Evolutionary conservation across 2,329 filamentous ascomycete species (phyloP).

Genomic region (Aureobasidium sp.): DNA sequence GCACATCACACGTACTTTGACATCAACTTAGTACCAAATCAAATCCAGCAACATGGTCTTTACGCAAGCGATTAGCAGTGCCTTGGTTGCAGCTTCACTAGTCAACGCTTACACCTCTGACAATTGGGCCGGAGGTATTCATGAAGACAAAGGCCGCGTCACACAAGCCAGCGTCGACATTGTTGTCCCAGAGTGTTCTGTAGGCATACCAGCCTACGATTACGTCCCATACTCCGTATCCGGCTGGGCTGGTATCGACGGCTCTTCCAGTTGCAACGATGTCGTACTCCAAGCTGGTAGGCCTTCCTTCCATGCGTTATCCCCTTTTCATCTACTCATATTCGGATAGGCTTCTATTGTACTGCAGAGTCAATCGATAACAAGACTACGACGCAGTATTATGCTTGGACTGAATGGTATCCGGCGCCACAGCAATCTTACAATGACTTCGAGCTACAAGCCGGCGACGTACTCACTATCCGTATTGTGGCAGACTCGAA

Average conservation of each 20-base stretch:
- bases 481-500: background rate
- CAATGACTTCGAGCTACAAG: background rate
- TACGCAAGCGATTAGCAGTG: background rate
- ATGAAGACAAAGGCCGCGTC: background rate
- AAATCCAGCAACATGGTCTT: background rate
- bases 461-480: background rate
- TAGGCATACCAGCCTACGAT: background rate
- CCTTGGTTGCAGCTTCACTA: background rate
- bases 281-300: conserved; percentile 1
- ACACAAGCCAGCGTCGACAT: background rate
- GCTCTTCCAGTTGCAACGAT: background rate
- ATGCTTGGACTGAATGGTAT: background rate
- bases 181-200: background rate
- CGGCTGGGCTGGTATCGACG: background rate
- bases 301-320: background rate
- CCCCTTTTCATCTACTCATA: background rate
- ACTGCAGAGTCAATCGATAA: background rate
- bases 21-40: too few relatives aligned
- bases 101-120: background rate
- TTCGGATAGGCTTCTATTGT: background rate
- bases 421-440: background rate
- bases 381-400: background rate
- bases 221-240: background rate
- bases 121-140: background rate
- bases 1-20: too few relatives aligned